Percentiles rank a stretch among this genome's conserved stretches.
Conservation (phyloP, 306 rosid genomes). For the Mimosa bimucronata region DNA sequence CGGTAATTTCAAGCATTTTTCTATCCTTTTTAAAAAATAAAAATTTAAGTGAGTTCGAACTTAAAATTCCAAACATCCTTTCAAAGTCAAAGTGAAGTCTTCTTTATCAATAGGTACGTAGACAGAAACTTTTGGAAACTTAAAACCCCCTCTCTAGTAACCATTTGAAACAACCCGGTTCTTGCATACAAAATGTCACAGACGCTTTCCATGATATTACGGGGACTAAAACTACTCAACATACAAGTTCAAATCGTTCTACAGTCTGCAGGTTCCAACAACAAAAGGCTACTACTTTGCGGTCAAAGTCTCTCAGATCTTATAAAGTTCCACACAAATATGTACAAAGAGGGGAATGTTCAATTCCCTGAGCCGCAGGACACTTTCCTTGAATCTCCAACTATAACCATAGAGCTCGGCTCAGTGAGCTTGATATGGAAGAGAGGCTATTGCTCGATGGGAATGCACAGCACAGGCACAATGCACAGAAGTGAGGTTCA, state of each 20-base stretch:
- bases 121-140: neutral
- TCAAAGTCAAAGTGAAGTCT: neutral
- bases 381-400: neutral
- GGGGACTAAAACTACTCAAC: neutral
- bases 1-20: neutral
- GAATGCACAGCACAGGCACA: slow-evolving; percentile 88
- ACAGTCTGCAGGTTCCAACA: slow-evolving; percentile 10
- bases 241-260: slow-evolving; percentile 24
- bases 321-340: slow-evolving; percentile 26
- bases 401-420: neutral
- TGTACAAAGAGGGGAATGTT: slow-evolving; percentile 30
- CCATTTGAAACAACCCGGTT: slow-evolving; percentile 7
- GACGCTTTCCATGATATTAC: slow-evolving; percentile 9
- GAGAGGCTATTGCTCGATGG: slow-evolving; percentile 50
- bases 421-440: slow-evolving; percentile 74
- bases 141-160: neutral
- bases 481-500: slow-evolving; percentile 82
- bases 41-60: too few relatives aligned
- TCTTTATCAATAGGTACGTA: neutral
- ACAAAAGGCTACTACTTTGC: slow-evolving; percentile 25
- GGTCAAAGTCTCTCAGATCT: neutral
- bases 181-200: slow-evolving; percentile 27
- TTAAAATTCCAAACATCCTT: too few relatives aligned
- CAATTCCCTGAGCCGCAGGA: slow-evolving; percentile 15
- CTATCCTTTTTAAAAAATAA: too few relatives aligned